A percentile compares a stretch with the other conserved stretches of the same genome.
phyloP scores from a whole-genome alignment of 2,329 filamentous ascomycete genomes.

The Aspergillus novoparasiticus region DNA sequence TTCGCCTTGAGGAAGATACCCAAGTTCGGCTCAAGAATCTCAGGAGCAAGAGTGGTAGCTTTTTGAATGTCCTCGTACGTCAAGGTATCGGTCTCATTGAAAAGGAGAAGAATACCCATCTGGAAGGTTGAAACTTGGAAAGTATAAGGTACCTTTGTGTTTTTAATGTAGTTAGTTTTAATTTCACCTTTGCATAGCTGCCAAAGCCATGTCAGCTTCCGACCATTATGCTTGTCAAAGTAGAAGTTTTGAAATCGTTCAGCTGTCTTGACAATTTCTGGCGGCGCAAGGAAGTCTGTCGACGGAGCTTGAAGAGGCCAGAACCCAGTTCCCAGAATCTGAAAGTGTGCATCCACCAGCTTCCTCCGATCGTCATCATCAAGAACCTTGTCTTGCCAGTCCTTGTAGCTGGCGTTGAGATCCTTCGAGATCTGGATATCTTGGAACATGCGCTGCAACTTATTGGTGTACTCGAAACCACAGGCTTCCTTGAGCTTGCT shows the following conservation, averaged over 20 bases:
- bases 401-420: conserved; percentile 85
- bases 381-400: conserved; percentile 69
- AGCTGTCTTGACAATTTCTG: conserved; percentile 81
- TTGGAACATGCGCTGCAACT: conserved; percentile 99
- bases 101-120: conserved; percentile 92
- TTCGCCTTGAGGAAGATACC: conserved; percentile 90
- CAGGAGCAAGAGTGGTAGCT: conserved; percentile 75
- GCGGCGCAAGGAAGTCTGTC: conserved; percentile 84
- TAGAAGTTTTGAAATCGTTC: conserved; percentile 91
- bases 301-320: conserved; percentile 89
- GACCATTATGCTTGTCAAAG: conserved; percentile 92
- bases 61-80: conserved; percentile 85
- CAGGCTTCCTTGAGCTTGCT: conserved; percentile 98
- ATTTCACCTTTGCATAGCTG: conserved; percentile 97
- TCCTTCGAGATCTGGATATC: conserved; percentile 99
- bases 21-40: conserved; percentile 84
- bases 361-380: conserved; percentile 67
- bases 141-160: conserved; percentile 86
- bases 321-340: conserved; percentile 93
- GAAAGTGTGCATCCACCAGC: conserved; percentile 81
- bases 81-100: conserved; percentile 86
- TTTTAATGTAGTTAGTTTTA: conserved; percentile 89
- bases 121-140: conserved; percentile 98
- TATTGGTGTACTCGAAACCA: conserved; percentile 99
- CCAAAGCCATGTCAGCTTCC: conserved; percentile 98